Evolutionary conservation across 306 rosid species (phyloP).

Genomic region (Begonia fuchsioides): DNA sequence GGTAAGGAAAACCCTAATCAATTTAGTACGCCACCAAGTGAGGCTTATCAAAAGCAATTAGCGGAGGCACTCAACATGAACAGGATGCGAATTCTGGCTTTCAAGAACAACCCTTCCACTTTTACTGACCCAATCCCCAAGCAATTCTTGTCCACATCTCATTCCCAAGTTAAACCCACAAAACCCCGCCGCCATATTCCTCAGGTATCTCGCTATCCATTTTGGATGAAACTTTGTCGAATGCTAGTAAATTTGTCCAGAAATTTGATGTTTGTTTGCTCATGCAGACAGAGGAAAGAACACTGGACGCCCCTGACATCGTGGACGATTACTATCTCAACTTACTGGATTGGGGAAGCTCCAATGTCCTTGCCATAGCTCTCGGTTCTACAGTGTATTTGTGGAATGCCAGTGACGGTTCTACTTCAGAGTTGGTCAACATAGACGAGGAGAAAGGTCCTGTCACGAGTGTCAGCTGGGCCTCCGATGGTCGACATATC

Average conservation of each 20-base stretch:
- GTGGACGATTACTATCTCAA: constrained; percentile 62
- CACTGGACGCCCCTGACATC: constrained; percentile 68
- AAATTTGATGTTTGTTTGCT: not conserved
- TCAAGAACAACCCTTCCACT: constrained; percentile 68
- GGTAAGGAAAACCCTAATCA: constrained; percentile 40
- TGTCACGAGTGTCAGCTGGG: constrained; percentile 60
- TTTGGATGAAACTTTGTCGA: not conserved
- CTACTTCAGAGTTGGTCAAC: constrained; percentile 49
- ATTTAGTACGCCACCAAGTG: constrained; percentile 28
- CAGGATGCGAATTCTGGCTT: constrained; percentile 56
- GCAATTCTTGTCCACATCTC: constrained; percentile 20
- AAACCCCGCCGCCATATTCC: constrained; percentile 48
- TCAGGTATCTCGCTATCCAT: constrained; percentile 25
- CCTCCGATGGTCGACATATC: constrained; percentile 61
- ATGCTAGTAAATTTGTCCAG: not conserved
- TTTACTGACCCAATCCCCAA: constrained; percentile 35
- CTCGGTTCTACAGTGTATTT: constrained; percentile 47
- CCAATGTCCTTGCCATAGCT: constrained; percentile 50
- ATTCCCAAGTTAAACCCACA: constrained; percentile 16
- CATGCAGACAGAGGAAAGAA: constrained; percentile 56
- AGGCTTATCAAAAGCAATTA: constrained; percentile 41
- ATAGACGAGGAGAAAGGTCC: constrained; percentile 61
- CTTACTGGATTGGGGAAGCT: constrained; percentile 60
- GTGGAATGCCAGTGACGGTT: constrained; percentile 48
- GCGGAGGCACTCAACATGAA: constrained; percentile 60